Conservation (phyloP, 306 rosid genomes). For the Urtica urens region DNA sequence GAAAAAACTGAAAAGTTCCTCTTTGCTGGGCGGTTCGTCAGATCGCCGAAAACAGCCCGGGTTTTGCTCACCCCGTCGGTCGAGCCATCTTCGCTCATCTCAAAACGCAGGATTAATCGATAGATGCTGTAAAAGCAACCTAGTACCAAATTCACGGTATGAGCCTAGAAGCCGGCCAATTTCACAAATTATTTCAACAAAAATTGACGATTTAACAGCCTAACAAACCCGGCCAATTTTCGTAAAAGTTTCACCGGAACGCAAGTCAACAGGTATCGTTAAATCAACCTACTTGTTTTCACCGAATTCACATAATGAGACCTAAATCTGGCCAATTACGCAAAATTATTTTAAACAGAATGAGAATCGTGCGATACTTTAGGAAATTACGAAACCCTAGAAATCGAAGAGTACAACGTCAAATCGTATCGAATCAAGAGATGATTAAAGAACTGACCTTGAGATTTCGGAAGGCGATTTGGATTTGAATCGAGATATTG, state of each 20-base stretch:
- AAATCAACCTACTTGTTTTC: no score
- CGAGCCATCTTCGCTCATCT: slow-evolving; percentile 36
- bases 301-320: no score
- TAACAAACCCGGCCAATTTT: no score
- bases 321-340: no score
- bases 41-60: slow-evolving; percentile 44
- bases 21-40: slow-evolving; percentile 46
- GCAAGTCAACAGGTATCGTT: no score
- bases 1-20: slow-evolving; percentile 36
- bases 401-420: no score
- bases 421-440: no score
- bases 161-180: neutral
- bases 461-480: neutral
- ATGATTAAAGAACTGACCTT: no score
- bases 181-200: neutral
- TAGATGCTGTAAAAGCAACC: slow-evolving; percentile 3
- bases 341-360: no score
- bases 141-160: neutral
- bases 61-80: slow-evolving; percentile 21
- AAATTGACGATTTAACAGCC: neutral
- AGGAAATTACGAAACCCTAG: no score
- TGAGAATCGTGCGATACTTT: no score
- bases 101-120: slow-evolving; percentile 3
- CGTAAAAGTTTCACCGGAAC: no score
- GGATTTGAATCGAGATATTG: neutral